A percentile compares a stretch with the other conserved stretches of the same genome.
phyloP scores from a whole-genome alignment of 2,329 filamentous ascomycete species.

The Fusarium veterinarium region DNA sequence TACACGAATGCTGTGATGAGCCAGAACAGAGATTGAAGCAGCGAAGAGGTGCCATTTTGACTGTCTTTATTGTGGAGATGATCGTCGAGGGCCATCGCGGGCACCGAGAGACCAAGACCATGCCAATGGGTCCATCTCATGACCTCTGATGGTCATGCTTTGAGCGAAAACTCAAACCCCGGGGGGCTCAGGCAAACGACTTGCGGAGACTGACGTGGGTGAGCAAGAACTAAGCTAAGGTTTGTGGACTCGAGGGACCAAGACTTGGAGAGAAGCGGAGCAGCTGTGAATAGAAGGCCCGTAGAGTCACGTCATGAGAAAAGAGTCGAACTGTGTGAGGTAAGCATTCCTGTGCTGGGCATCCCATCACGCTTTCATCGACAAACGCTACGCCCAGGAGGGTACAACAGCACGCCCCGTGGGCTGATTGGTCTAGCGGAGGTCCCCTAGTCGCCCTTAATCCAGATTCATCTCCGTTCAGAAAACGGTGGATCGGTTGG shows the following conservation, averaged over 20 bases:
- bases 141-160: conserved; percentile 34
- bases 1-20: conserved; percentile 15
- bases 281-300: conserved; percentile 25
- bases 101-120: conserved; percentile 26
- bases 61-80: conserved; percentile 37
- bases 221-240: conserved; percentile 15
- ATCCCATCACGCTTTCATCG: background rate
- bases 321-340: background rate
- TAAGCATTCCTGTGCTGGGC: conserved; percentile 9
- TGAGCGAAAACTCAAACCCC: conserved; percentile 26
- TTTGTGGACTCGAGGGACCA: background rate
- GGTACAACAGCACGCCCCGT: background rate
- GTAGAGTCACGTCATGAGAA: conserved; percentile 33
- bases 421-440: conserved; percentile 9
- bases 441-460: conserved; percentile 9
- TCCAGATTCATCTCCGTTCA: conserved; percentile 36
- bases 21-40: conserved; percentile 12
- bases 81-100: conserved; percentile 22
- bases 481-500: conserved; percentile 32
- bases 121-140: conserved; percentile 34
- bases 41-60: conserved; percentile 31
- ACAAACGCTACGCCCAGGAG: background rate
- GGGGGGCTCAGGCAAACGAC: conserved; percentile 29
- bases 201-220: conserved; percentile 35
- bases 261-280: conserved; percentile 29